Evolutionary conservation across 345 rosid species (phyloP).

Genomic region (Arabidopsis suecica): DNA sequence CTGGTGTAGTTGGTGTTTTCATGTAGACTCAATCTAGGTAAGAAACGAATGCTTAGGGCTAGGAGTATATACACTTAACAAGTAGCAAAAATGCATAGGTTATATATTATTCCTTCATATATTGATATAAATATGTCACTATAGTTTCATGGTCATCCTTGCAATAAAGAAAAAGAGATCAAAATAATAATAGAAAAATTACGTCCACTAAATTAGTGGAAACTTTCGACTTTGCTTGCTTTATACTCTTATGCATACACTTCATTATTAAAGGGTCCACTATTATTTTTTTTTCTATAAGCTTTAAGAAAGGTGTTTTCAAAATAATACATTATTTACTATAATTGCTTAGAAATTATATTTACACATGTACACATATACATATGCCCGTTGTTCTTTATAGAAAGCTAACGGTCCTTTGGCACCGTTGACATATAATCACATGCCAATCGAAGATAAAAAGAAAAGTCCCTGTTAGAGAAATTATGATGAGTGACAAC

Average conservation of each 20-base stretch:
- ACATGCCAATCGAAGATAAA: constrained; percentile 36
- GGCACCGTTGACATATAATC: constrained; percentile 48
- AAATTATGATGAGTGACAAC: constrained; percentile 48
- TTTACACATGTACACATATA: neutral
- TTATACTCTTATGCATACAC: constrained; percentile 46
- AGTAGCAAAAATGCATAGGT: neutral
- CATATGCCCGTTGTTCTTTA: constrained; percentile 36
- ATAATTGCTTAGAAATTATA: constrained; percentile 6
- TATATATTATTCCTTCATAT: neutral
- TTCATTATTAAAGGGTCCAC: constrained; percentile 47
- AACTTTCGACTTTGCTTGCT: constrained; percentile 48
- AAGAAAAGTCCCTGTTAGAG: constrained; percentile 22
- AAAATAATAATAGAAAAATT: constrained; percentile 22
- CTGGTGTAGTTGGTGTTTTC: constrained; percentile 8
- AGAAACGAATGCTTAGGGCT: neutral
- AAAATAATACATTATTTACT: constrained; percentile 1
- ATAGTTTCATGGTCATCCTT: neutral
- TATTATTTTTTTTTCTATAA: constrained; percentile 22
- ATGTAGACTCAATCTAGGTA: neutral
- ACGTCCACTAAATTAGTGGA: constrained; percentile 44
- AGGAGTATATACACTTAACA: neutral
- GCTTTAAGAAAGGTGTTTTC: constrained; percentile 38
- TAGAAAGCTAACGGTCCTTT: constrained; percentile 44
- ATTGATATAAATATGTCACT: neutral
- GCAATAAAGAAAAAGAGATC: constrained; percentile 3